Evolutionary conservation across 345 rosid species (phyloP).

Genomic region (Eucalyptus decipiens): DNA sequence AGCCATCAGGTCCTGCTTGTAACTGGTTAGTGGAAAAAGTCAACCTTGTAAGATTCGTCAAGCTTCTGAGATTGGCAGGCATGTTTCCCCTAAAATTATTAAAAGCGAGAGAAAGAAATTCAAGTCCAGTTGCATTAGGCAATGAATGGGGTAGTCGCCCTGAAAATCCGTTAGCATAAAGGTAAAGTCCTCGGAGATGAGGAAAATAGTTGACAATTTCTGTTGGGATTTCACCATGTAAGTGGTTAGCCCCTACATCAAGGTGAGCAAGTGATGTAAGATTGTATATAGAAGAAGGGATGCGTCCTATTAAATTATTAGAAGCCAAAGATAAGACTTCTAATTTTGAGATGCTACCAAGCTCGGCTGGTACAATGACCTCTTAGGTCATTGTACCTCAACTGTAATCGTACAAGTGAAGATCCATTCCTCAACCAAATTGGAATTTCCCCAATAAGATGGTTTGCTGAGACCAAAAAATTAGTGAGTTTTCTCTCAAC

Average conservation of each 20-base stretch:
- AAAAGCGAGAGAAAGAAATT: fast-evolving
- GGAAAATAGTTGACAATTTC: background rate
- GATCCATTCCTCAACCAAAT: background rate
- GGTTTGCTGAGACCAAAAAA: fast-evolving
- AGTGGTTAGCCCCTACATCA: fast-evolving
- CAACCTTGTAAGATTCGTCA: fast-evolving
- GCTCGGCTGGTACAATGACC: background rate
- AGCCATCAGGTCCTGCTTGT: background rate
- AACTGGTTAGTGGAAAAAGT: fast-evolving
- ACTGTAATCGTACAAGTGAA: fast-evolving
- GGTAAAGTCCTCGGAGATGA: background rate
- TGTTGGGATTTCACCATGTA: background rate
- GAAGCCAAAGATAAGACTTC: fast-evolving
- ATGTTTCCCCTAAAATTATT: background rate
- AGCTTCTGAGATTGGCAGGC: background rate
- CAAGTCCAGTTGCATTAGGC: background rate
- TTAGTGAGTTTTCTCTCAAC: no score
- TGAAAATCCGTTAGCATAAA: fast-evolving
- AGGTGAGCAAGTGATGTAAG: background rate
- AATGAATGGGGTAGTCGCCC: background rate
- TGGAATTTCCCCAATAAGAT: background rate
- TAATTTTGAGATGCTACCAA: background rate
- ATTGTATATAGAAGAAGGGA: background rate
- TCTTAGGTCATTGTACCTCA: fast-evolving
- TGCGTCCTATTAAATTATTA: background rate